A percentile compares a stretch with the other conserved stretches of the same genome.
phyloP scores from a whole-genome alignment of 352 stramenopile genomes.

The Globisporangium cystogenes region DNA sequence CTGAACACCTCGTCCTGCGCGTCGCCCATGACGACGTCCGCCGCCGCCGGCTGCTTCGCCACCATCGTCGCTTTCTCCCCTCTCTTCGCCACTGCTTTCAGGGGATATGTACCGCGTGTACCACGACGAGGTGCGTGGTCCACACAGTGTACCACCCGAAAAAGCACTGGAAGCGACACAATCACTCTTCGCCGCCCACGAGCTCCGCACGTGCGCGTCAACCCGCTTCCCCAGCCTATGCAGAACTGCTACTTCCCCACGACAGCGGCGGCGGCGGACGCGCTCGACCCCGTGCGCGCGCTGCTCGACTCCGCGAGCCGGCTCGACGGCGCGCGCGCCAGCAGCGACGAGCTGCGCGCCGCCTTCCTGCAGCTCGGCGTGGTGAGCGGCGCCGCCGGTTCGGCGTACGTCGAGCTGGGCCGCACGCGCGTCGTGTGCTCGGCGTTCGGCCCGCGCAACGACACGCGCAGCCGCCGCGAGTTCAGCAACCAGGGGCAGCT shows the following conservation, averaged over 20 bases:
- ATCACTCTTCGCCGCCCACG: background rate
- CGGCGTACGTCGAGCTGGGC: conserved; percentile 86
- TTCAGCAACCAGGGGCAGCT: conserved; percentile 86
- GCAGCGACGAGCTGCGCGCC: conserved; percentile 76
- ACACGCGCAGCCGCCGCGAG: conserved; percentile 63
- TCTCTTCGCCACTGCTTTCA: background rate
- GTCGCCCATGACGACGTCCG: conserved; percentile 20
- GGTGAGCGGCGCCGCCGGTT: conserved; percentile 79
- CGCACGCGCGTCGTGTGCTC: conserved; percentile 85
- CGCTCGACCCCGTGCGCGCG: conserved; percentile 14
- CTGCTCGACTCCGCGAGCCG: conserved; percentile 23
- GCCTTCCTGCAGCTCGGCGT: conserved; percentile 84
- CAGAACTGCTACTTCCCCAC: conserved; percentile 85
- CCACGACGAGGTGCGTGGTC: no score
- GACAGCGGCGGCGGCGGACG: conserved; percentile 11
- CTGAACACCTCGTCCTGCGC: conserved; percentile 32
- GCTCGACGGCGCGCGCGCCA: conserved; percentile 31
- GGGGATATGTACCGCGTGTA: background rate
- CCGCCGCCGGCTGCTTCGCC: conserved; percentile 15
- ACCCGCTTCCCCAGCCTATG: conserved; percentile 26
- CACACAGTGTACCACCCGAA: background rate
- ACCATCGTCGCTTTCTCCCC: conserved; percentile 12
- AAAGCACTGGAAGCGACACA: conserved; percentile 8
- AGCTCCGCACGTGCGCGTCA: background rate
- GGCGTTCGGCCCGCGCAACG: conserved; percentile 83